Conservation (phyloP, 1,284 basidiomycete genomes). For the Trichosporon sp. region DNA sequence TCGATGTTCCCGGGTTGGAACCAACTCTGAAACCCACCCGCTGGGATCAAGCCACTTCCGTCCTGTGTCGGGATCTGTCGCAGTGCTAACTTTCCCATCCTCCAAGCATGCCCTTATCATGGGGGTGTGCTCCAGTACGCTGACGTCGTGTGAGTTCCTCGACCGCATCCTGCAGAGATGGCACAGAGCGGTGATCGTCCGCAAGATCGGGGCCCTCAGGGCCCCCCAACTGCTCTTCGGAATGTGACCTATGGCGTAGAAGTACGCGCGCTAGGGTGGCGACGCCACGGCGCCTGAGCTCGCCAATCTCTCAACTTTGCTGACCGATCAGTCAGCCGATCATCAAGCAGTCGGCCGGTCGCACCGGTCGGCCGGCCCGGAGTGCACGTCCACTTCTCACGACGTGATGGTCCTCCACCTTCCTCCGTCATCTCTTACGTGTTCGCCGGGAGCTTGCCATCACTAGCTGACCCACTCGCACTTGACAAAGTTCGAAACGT, state of each 20-base stretch:
- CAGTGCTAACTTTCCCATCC: background rate
- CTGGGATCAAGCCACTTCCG: background rate
- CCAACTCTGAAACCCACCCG: background rate
- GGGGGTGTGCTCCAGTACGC: background rate
- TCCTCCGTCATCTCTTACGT: background rate
- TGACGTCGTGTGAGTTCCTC: background rate
- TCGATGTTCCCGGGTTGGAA: background rate
- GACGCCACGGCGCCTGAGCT: background rate
- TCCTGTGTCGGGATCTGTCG: background rate
- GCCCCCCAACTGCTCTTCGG: background rate
- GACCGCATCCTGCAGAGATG: too few relatives aligned
- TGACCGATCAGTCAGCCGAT: background rate
- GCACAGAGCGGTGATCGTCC: background rate
- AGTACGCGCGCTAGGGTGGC: background rate
- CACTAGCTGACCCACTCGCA: background rate
- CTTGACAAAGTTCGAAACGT: background rate
- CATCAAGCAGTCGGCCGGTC: too few relatives aligned
- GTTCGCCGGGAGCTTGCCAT: background rate
- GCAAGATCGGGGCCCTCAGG: background rate
- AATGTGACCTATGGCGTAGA: background rate
- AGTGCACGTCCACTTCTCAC: background rate
- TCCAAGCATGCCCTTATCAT: too few relatives aligned
- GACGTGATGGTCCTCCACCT: background rate
- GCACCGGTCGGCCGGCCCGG: too few relatives aligned
- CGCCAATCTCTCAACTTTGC: background rate